Evolutionary conservation across 140 eudicot species (phyloP), one percentile per base, ranked within the genome.

Genomic region (Oenanthe javanica): DNA sequence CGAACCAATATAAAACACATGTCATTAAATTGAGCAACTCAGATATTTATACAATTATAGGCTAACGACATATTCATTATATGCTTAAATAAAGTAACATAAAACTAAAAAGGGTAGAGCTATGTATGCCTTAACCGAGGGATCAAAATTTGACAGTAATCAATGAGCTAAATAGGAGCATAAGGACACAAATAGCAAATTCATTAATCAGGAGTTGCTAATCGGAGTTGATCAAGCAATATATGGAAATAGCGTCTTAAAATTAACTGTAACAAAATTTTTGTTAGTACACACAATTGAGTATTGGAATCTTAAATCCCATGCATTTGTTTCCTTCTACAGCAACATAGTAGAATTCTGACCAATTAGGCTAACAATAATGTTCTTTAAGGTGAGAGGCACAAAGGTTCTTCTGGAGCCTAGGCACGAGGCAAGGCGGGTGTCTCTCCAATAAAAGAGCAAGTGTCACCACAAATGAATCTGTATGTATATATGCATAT

Each of bases 1-100:
- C 77, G 67, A 79, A 8, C 36, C 69, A 67, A 36, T 40, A 79
- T 47, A 76, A 79, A 59, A 57, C 31, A 31, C 2, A 36, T 48
- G 45, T 49, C 16, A 75, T 47, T 61, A 40, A 15, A 36, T 42
- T 43, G n/a, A 25, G 72, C 46, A 19, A 72, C 31, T 18, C 36
- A 72, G 5, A 72, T 18, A 42, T 11, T 9, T n/a, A 61, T 61
- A 9, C 2, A 11, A 0, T 52, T 31, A 31, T 52, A 78, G 67
- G 81, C 43, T 78, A 43, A 25, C 45, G 6, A 77, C 15, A 40
- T 12, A 55, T 77, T 51, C 43, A 77, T 77, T 19, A 31, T 48
- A 13, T 52, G 59, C 59, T 52, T 4, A 21, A 21, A 52, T 4
- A 52, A 51, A 52, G 8, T 52, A 52, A 52, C 21, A 15, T 15